Evolutionary conservation across 345 rosid genomes (phyloP), one percentile per base, ranked within the genome.

Genomic region (Gossypium turneri): DNA sequence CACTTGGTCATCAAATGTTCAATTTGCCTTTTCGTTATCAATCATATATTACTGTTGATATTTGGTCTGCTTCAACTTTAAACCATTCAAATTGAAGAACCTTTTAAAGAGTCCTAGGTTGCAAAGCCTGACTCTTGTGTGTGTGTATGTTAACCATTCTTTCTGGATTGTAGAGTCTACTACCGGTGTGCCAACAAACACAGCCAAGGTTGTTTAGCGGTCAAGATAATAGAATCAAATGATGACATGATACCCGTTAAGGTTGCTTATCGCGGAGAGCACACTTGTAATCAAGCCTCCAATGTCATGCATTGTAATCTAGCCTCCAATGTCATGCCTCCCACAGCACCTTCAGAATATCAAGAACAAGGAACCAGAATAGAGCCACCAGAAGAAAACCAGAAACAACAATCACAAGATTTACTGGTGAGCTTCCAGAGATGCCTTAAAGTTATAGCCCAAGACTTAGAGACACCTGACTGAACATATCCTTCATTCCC

Each of bases 191-290:
- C 90, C 15, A 0, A 27, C 52, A 80, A 92, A 72, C 86, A 83
- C 59, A 76, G 76, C 15, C 93, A 85, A 78, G 90, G 92, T 63
- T 94, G 98, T 78, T 78, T 81, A 79, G 97, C n/a, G n/a, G n/a
- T n/a, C n/a, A n/a, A n/a, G n/a, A n/a, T n/a, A n/a, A n/a, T n/a
- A n/a, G n/a, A n/a, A n/a, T 87, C 89, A 9, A 86, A 87, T 16
- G 88, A 86, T 7, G 90, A 92, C 69, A 90, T 88, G 0, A 67
- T 76, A 50, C n/a, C 84, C 73, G 87, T 88, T 57, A 91, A 89
- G 72, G 69, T 92, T 29, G 88, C 80, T 7, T 89, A 94, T 85
- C 72, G 92, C n/a, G 93, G 97, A 59, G 68, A 55, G 48, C 98
- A 94, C 82, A 84, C 89, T 24, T 94, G 98, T 79, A 74, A 78